These are phyloP conservation scores for Kodamaea anthophila DNA, from an alignment of 1,139 yeast species.

Conservation along the genomic window DNA sequence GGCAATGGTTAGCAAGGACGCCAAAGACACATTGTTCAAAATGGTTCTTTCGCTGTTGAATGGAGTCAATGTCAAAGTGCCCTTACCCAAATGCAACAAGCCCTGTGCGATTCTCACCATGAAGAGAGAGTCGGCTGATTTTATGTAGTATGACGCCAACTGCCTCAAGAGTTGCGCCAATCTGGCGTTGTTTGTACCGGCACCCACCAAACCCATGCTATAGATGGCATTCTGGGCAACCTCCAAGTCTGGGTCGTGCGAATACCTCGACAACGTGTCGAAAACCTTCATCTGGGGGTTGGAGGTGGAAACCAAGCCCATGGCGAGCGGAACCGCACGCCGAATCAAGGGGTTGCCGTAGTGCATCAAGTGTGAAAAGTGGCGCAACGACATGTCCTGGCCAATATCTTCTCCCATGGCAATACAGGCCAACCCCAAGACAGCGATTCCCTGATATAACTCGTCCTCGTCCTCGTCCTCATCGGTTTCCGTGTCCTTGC, in stretches of 20 bases:
- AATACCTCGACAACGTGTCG: slow-evolving; percentile 91
- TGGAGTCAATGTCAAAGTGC: slow-evolving; percentile 85
- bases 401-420: slow-evolving; percentile 99
- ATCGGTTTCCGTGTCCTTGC: slow-evolving; percentile 12
- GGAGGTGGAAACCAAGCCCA: slow-evolving; percentile 91
- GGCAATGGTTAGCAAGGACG: slow-evolving; percentile 79
- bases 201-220: slow-evolving; percentile 97
- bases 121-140: slow-evolving; percentile 86
- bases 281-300: slow-evolving; percentile 97
- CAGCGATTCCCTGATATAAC: slow-evolving; percentile 82
- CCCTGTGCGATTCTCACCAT: slow-evolving; percentile 96
- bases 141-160: slow-evolving; percentile 85
- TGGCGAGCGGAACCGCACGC: slow-evolving; percentile 94
- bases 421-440: slow-evolving; percentile 87
- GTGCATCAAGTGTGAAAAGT: slow-evolving; percentile 96
- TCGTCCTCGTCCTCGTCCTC: slow-evolving; percentile 48
- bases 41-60: slow-evolving; percentile 87
- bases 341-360: slow-evolving; percentile 90
- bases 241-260: slow-evolving; percentile 92
- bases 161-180: slow-evolving; percentile 93
- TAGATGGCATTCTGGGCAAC: slow-evolving; percentile 94
- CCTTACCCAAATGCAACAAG: slow-evolving; percentile 89
- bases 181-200: slow-evolving; percentile 98
- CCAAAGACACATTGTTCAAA: slow-evolving; percentile 82
- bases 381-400: slow-evolving; percentile 95